Base-by-base conservation (phyloP, 164 flowering plant genomes). In the Liriodendron chinense region DNA sequence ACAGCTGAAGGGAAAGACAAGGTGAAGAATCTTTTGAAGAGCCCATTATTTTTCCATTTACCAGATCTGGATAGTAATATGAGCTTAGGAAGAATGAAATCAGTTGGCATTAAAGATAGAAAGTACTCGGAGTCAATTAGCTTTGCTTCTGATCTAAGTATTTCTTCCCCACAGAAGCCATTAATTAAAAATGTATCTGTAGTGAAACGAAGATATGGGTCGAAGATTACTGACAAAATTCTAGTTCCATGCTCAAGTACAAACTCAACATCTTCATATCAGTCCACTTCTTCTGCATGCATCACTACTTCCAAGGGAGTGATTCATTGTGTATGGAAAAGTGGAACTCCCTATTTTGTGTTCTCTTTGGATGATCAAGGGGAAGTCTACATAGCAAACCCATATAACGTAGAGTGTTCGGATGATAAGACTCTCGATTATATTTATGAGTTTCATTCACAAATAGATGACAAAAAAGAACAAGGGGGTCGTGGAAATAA, bases 241-340 rank as follows among this genome's bases (percentile, higher is more conserved):
- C 72, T 78, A 68, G 61, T 59, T 71, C 85, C 92, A 43, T 65
- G 77, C 24, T 85, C 89, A 20, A 88, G 89, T 82, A 74, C 85
- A 71, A 75, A 74, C 56, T 85, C 92, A 25, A 67, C 80, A 7
- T 75, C 73, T 71, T 84, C 89, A 26, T 83, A 82, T 83, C 81
- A 80, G 56, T 78, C 90, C 70, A 80, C 83, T 77, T 81, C 84
- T 14, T 82, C 87, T 73, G 57, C 82, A 74, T 69, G 80, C 49
- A 56, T 78, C 5, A n/a, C 75, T 67, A 53, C 78, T 67, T 88
- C 81, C 71, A 89, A 81, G 62, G 98, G 94, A 66, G 85, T 88
- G 89, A 91, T 96, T 61, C 94, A 89, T 16, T 85, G 85, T 78
- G 79, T 76, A 47, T 87, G 94, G 98, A 88, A 87, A 24, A 72